Conservation (phyloP, 2,329 filamentous ascomycete species). For the Aspergillus pseudonomiae region DNA sequence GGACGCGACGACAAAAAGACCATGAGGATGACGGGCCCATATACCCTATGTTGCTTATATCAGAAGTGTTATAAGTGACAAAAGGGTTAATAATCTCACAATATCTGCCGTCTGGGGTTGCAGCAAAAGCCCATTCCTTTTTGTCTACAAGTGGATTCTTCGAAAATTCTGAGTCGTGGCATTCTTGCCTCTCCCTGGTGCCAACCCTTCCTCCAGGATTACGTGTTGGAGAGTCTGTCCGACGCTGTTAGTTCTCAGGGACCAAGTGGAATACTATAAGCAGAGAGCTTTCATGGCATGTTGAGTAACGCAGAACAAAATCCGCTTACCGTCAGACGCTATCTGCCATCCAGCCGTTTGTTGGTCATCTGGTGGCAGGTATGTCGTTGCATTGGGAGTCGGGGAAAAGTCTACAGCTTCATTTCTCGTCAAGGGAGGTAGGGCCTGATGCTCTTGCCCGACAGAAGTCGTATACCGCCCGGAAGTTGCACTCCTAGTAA, state of each 20-base stretch:
- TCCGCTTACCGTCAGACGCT: neutral
- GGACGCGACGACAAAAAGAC: constrained; percentile 40
- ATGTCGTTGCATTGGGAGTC: neutral
- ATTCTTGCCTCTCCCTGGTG: neutral
- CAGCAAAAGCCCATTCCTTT: neutral
- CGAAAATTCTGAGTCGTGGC: neutral
- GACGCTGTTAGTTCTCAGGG: too few relatives aligned
- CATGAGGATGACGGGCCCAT: constrained; percentile 39
- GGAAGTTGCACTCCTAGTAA: neutral
- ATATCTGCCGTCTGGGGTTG: constrained; percentile 1
- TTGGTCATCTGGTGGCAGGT: neutral
- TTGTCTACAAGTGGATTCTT: constrained; percentile 1
- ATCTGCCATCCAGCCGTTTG: neutral
- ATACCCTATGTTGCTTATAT: constrained; percentile 16
- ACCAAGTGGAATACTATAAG: neutral
- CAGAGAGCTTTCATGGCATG: neutral
- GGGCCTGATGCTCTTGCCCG: neutral
- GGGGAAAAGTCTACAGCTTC: neutral
- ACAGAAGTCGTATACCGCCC: neutral
- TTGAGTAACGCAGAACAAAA: neutral
- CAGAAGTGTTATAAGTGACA: constrained; percentile 34
- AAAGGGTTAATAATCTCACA: constrained; percentile 12
- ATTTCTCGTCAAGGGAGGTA: neutral
- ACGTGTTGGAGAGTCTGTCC: neutral
- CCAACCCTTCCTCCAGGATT: neutral